phyloP scores from a whole-genome alignment of 768 basidiomycete species.

The Suillus fuscotomentosus region DNA sequence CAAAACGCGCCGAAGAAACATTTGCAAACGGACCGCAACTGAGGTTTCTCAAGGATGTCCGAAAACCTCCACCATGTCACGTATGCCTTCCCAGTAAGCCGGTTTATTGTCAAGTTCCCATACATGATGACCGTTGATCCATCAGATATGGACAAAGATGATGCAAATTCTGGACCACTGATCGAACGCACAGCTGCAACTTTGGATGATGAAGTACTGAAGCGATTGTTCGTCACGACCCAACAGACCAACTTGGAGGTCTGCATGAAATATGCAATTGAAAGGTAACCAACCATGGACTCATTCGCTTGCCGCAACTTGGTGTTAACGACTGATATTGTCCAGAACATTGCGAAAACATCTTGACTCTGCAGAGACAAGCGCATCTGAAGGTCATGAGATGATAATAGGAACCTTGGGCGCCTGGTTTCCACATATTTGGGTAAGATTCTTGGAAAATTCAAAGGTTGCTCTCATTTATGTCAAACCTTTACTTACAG shows the following conservation, averaged over 20 bases:
- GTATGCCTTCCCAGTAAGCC: slow-evolving; percentile 1
- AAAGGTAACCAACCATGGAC: background rate
- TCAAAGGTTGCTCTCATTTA: background rate
- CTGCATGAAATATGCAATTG: slow-evolving; percentile 5
- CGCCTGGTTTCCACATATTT: background rate
- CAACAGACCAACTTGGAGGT: slow-evolving; percentile 24
- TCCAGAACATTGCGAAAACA: background rate
- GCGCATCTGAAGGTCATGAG: background rate
- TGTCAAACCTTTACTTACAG: background rate
- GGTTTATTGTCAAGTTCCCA: background rate
- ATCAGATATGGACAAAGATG: slow-evolving; percentile 19
- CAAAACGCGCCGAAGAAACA: slow-evolving; percentile 11
- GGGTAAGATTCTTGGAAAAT: background rate
- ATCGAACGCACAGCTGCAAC: slow-evolving; percentile 19
- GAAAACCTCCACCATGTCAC: background rate
- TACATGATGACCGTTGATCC: background rate
- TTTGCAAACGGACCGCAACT: slow-evolving; percentile 1
- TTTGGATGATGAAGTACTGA: slow-evolving; percentile 15
- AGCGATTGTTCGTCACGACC: slow-evolving; percentile 21
- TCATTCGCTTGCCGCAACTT: background rate
- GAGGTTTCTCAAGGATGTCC: background rate
- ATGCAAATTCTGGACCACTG: slow-evolving; percentile 12
- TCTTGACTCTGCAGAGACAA: no score
- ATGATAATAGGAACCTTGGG: background rate
- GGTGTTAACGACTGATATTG: background rate